A percentile compares a stretch with the other conserved stretches of the same genome.
Conservation (phyloP, 2,329 filamentous ascomycete species). For the Fusarium temperatum region DNA sequence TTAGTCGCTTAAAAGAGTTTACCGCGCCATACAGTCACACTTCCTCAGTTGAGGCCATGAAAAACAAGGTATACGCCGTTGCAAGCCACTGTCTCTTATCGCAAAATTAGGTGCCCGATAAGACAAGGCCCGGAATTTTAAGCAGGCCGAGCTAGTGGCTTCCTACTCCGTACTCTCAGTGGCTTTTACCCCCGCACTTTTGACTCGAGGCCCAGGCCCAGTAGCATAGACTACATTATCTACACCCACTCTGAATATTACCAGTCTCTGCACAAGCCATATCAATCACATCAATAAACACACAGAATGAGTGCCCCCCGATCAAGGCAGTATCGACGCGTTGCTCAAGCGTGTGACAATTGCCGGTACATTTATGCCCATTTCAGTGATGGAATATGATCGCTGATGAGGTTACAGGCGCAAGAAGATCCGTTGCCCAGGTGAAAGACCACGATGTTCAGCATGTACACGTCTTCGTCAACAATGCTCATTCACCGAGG, state of each 20-base stretch:
- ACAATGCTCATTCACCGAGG: slow-evolving; percentile 1
- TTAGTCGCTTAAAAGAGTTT: too few species aligned
- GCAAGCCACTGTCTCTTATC: neutral
- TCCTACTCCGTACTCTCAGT: neutral
- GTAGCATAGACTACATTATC: neutral
- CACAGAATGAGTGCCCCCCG: slow-evolving; percentile 3
- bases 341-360: slow-evolving; percentile 20
- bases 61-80: neutral
- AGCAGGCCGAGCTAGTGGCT: neutral
- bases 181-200: neutral
- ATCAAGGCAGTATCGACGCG: slow-evolving; percentile 19
- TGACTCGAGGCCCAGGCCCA: neutral
- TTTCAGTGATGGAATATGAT: fast-evolving
- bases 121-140: neutral
- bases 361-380: neutral
- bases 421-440: slow-evolving; percentile 29
- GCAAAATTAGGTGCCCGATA: neutral
- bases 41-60: too few species aligned
- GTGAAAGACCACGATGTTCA: slow-evolving; percentile 24
- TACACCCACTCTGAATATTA: neutral
- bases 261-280: neutral
- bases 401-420: neutral
- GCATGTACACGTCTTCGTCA: slow-evolving; percentile 20
- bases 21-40: too few species aligned
- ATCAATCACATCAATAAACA: fast-evolving